Base-by-base conservation (phyloP, 2,329 filamentous ascomycete species). In the Cordyceps cicadae region DNA sequence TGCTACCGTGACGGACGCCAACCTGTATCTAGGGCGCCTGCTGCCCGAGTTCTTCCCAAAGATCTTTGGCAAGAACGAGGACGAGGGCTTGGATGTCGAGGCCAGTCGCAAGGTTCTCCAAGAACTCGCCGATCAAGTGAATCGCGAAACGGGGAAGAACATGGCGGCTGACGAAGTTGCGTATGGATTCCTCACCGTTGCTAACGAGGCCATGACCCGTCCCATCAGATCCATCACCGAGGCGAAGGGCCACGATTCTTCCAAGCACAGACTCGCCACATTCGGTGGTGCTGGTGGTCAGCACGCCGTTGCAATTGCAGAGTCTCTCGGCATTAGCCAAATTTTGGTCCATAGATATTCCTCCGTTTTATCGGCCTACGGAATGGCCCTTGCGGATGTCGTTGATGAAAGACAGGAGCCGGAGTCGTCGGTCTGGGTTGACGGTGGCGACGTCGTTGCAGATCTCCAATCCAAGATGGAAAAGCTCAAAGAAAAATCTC, bases 231-330 rank as follows among this genome's bases (percentile, higher is more conserved):
- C 90, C 37, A 82, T 96, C 65, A 97, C 92, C 0, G 92, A 97
- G 72, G 92, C 92, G 32, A 91, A 94, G 72, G 92, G 92, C 0
- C 91, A 95, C 65, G 92, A 96, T 70, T 94, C 92, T 0, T 91
- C 89, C 1, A 90, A 90, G 66, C 92, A 97, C 72, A 81, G 91
- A n/a, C 80, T 97, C 43, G 92, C 92, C 0, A 95, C 91, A 0
- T 97, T 97, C 74, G 92, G 92, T 49, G 92, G 92, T 60, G 92
- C 92, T 0, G 92, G 92, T 54, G 92, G 92, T 0, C 92, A 96
- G 70, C 92, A 96, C 68, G 92, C 92, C 1, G 89, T 94, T n/a
- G 90, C 90, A 1, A 95, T 96, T 66, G 92, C 90, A 0, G 86
- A 91, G 68, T 89, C 89, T 3, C 77, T 97, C 1, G 91, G 91